A percentile compares a stretch with the other conserved stretches of the same genome.
Evolutionary conservation across 83 land plant genomes (phyloP).

Genomic region (Larix sibirica): DNA sequence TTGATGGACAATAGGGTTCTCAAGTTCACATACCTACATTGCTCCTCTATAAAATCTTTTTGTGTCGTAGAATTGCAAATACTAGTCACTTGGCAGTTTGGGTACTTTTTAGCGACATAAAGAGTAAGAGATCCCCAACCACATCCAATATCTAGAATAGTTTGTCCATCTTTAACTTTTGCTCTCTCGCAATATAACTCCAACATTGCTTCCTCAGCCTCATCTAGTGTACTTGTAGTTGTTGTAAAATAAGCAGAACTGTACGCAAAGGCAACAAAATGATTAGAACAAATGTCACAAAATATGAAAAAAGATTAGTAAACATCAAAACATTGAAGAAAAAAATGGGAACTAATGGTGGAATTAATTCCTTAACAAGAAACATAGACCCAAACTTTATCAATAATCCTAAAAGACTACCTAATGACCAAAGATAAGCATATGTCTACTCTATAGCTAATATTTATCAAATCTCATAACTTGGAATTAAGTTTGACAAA

Average conservation of each 20-base stretch:
- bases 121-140: constrained; percentile 94
- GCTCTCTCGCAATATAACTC: constrained; percentile 88
- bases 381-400: not conserved
- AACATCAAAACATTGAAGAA: not conserved
- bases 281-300: constrained; percentile 8
- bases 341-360: constrained; percentile 8
- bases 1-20: not conserved
- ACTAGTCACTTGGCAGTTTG: constrained; percentile 73
- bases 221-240: constrained; percentile 62
- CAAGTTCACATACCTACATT: constrained; percentile 55
- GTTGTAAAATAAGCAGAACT: constrained; percentile 79
- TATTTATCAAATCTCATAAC: too few species aligned
- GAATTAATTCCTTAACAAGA: not conserved
- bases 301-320: not conserved
- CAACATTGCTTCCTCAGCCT: constrained; percentile 92
- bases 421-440: not conserved
- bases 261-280: constrained; percentile 15
- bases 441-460: not conserved
- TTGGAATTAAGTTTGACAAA: too few species aligned
- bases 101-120: constrained; percentile 77
- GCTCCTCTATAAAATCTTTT: constrained; percentile 76
- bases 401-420: not conserved
- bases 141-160: constrained; percentile 94
- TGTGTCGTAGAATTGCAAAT: constrained; percentile 91
- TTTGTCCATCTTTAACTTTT: constrained; percentile 82